A percentile compares a stretch with the other conserved stretches of the same genome.
These are phyloP conservation scores for Corylus americana DNA, from an alignment of 306 rosid genomes.

Conservation along the genomic window DNA sequence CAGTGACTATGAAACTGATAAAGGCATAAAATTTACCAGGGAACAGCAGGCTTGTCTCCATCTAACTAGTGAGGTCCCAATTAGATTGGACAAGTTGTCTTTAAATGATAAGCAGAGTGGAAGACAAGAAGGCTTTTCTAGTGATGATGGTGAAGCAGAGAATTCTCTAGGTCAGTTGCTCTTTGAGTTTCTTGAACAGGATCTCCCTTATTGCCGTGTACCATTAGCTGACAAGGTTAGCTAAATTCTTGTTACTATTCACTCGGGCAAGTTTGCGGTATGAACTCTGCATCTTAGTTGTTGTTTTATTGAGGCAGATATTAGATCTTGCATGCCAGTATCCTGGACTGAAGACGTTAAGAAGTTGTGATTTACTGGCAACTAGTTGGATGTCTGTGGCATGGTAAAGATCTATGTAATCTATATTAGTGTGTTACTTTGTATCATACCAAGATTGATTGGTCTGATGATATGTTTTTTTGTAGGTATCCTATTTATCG, in stretches of 20 bases:
- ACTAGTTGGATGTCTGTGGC: conserved; percentile 94
- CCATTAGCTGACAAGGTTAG: conserved; percentile 85
- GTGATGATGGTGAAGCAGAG: conserved; percentile 69
- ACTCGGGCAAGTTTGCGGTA: conserved; percentile 5
- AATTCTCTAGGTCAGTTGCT: conserved; percentile 52
- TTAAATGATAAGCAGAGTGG: conserved; percentile 37
- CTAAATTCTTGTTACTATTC: conserved; percentile 18
- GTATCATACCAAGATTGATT: conserved; percentile 24
- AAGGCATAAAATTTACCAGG: conserved; percentile 25
- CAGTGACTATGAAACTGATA: conserved; percentile 69
- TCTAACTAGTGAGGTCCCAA: conserved; percentile 30
- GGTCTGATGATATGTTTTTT: conserved; percentile 25
- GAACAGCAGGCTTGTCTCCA: conserved; percentile 39
- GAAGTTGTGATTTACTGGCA: conserved; percentile 84
- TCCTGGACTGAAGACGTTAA: conserved; percentile 65
- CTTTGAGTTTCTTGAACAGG: conserved; percentile 76
- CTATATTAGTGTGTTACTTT: conserved; percentile 17
- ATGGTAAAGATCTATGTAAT: conserved; percentile 54
- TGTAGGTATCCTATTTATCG: conserved; percentile 95
- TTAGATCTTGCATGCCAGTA: conserved; percentile 63
- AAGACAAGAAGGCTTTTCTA: conserved; percentile 58
- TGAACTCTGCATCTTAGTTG: conserved; percentile 28
- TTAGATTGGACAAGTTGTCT: conserved; percentile 46
- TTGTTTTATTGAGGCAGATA: conserved; percentile 53
- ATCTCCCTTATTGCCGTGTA: conserved; percentile 79